Evolutionary conservation across 805 yeast species (phyloP), one percentile per base, ranked within the genome.

Genomic region (Grigorovia jiainica): DNA sequence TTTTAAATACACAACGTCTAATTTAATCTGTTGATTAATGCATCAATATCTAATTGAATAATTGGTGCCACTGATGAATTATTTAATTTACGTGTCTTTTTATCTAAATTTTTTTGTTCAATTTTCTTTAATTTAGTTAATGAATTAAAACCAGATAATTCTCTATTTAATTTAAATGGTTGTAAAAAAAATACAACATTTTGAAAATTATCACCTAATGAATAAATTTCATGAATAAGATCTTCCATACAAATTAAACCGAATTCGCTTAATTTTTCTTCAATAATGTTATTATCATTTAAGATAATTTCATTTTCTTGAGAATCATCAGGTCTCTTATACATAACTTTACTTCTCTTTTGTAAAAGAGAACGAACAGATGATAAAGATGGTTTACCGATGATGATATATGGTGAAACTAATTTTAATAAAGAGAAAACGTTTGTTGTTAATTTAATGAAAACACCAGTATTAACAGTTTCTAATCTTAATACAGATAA

Each of bases 161-260:
- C 90, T 29, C 79, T 71, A 47, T 72, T 79, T 53, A 84, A 68
- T 52, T 72, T 67, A 66, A 84, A 82, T 31, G 94, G 92, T 45
- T 73, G 70, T 53, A 84, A 58, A 71, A 86, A 83, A 51, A 70
- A 67, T 45, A 73, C 67, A 44, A 78, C 76, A 23, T 63, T 63
- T 52, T 78, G 76, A 67, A 84, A 84, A 47, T 72, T 65, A 20
- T 76, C 85, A 16, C 87, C 83, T 51, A 82, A 54, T 15, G 78
- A 60, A 17, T 67, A 69, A 41, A 84, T 70, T 63, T 83, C 90
- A 55, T 79, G 86, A 42, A 84, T 75, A 43, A 84, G 69, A 63
- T 84, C 94, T 66, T 84, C 92, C 16, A 82, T 73, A 75, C 94
- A 84, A 48, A 84, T 77, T 46, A 81, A 66, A 23, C 90, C 87